These are phyloP conservation scores for Paramecium biaurelia DNA, from an alignment of 73 alveolate genomes.

Conservation along the genomic window DNA sequence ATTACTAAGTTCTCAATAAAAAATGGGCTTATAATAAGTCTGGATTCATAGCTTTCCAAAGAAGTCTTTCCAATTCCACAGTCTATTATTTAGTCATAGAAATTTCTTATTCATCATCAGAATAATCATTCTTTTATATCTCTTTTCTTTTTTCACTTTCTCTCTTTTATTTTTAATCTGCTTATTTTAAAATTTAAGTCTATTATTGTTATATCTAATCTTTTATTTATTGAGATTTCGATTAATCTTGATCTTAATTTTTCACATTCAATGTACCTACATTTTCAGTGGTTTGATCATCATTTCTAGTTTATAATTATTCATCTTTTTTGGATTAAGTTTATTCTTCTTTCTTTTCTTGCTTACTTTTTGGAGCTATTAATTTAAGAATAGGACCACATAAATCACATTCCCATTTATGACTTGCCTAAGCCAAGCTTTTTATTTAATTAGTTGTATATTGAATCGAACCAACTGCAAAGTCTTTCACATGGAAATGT, in stretches of 20 bases:
- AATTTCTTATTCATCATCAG: background rate
- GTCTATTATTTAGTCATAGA: background rate
- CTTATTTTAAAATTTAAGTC: background rate
- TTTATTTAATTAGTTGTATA: conserved; percentile 75
- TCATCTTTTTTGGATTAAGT: background rate
- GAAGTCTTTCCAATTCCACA: background rate
- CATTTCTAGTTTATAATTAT: background rate
- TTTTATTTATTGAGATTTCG: background rate
- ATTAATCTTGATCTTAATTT: background rate
- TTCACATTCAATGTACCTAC: background rate
- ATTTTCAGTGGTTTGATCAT: background rate
- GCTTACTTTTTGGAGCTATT: background rate
- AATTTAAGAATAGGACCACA: conserved; percentile 73
- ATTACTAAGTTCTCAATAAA: background rate
- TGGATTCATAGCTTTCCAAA: background rate
- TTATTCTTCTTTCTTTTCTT: background rate
- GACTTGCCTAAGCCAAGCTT: conserved; percentile 75
- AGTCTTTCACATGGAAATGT: conserved; percentile 85
- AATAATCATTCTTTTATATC: background rate
- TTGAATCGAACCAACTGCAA: conserved; percentile 85
- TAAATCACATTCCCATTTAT: conserved; percentile 80
- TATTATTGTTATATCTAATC: background rate
- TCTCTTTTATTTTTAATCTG: background rate
- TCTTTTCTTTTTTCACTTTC: background rate
- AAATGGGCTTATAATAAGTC: background rate